Evolutionary conservation across 2,329 filamentous ascomycete genomes (phyloP), one percentile per base, ranked within the genome.

Genomic region (Leptographium lundbergii): DNA sequence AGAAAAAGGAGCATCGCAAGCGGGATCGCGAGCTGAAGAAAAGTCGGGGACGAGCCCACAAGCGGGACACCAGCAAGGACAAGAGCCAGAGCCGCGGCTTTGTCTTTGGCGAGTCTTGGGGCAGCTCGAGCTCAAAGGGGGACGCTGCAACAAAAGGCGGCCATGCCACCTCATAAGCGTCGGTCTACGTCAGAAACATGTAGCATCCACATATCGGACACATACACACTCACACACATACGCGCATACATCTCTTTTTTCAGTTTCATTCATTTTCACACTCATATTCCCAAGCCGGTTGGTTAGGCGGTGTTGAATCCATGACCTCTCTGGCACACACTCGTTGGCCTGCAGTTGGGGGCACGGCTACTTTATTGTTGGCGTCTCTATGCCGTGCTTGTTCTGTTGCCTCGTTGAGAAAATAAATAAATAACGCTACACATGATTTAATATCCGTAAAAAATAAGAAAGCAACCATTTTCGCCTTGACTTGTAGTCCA

Each of bases 81-180:
- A 56, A 56, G 25, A 24, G 10, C 27, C 42, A 66, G 60, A 61
- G 61, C 34, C 60, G 55, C 24, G 56, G 59, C 22, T 57, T 56
- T 50, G 59, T 27, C 14, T 60, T 55, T n/a, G 62, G 58, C 39
- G 64, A 62, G 55, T 60, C 59, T 24, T 62, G 60, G 65, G 61
- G 24, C 57, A 58, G 13, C 25, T 25, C 56, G 59, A 63, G 52
- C 54, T 58, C n/a, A 24, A 57, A 45, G 14, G 24, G 27, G 19
- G 56, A 58, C 17, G 5, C 27, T 13, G 24, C 11, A 0, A 4
- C n/a, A 6, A 52, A 45, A 22, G 32, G 55, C 27, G 50, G 25
- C 6, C 48, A 45, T n/a, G 19, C 42, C 6, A 14, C 42, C 19
- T 6, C 42, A 45, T 45, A 45, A 11, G 32, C 32, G 10, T 29